A percentile compares a stretch with the other conserved stretches of the same genome.
Evolutionary conservation across 2,329 filamentous ascomycete species (phyloP).

Genomic region (Apiospora phragmitis): DNA sequence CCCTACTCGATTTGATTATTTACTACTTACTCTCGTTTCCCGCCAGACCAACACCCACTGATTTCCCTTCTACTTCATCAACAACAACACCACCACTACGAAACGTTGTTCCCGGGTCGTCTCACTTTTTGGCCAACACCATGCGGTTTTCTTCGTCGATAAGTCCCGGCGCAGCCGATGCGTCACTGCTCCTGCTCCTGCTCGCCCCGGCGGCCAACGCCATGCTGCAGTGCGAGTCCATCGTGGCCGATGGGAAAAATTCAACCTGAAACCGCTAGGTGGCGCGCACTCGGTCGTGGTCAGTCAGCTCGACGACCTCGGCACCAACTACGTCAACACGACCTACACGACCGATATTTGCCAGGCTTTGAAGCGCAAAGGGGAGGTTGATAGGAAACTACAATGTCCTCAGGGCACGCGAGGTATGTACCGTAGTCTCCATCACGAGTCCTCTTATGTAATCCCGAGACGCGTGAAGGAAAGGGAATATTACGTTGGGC

Average conservation of each 20-base stretch:
- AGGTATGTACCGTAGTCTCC: constrained; percentile 47
- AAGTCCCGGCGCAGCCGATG: constrained; percentile 28
- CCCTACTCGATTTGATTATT: neutral
- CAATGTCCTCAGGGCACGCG: constrained; percentile 70
- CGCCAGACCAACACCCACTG: neutral
- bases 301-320: constrained; percentile 50
- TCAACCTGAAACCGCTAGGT: constrained; percentile 62
- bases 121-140: constrained; percentile 14
- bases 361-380: constrained; percentile 61
- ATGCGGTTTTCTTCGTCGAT: constrained; percentile 43
- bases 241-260: constrained; percentile 61
- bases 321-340: constrained; percentile 63
- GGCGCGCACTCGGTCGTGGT: constrained; percentile 71
- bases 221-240: constrained; percentile 62
- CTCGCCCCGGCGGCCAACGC: constrained; percentile 41
- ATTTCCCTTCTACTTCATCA: neutral
- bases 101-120: neutral
- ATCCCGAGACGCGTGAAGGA: neutral
- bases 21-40: constrained; percentile 1
- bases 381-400: constrained; percentile 53
- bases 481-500: neutral
- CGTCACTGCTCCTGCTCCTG: constrained; percentile 38
- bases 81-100: neutral
- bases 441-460: neutral
- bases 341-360: constrained; percentile 85